These are phyloP conservation scores for Flaveria bidentis DNA, from an alignment of 129 eudicot species.

Conservation along the genomic window DNA sequence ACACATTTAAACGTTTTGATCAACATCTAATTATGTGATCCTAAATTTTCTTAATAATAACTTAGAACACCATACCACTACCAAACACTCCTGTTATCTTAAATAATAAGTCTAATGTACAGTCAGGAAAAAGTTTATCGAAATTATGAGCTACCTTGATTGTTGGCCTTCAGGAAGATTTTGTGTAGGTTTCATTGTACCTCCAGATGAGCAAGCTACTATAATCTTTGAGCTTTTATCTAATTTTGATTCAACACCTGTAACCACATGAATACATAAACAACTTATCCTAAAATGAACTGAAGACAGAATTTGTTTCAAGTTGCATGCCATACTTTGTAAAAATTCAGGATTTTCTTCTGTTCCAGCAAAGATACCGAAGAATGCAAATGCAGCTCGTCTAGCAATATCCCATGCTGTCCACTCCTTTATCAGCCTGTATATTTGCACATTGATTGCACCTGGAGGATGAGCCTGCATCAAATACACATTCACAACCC, in stretches of 20 bases:
- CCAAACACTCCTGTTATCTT: conserved; percentile 3
- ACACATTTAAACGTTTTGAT: not conserved
- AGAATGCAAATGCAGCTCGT: conserved; percentile 93
- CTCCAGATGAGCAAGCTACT: conserved; percentile 95
- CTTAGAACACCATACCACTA: not conserved
- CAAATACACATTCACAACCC: conserved; percentile 8
- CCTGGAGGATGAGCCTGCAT: conserved; percentile 89
- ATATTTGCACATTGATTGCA: conserved; percentile 90
- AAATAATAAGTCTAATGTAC: not conserved
- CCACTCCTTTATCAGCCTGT: conserved; percentile 99
- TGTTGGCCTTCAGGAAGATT: conserved; percentile 99
- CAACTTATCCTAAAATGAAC: conserved; percentile 3
- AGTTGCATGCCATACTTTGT: conserved; percentile 44
- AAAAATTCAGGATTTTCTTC: conserved; percentile 98
- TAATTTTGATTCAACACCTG: conserved; percentile 75
- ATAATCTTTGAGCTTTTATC: conserved; percentile 78
- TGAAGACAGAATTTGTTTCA: conserved; percentile 6
- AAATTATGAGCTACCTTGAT: conserved; percentile 57
- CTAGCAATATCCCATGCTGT: conserved; percentile 99
- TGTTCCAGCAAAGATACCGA: conserved; percentile 95
- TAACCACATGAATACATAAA: conserved; percentile 3
- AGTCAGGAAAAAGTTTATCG: conserved; percentile 14
- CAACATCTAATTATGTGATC: not conserved
- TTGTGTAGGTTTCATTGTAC: conserved; percentile 89
- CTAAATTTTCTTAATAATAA: not conserved